Base-by-base conservation (phyloP, 225 moss, liverwort and hornwort genomes). In the Lunularia cruciata region DNA sequence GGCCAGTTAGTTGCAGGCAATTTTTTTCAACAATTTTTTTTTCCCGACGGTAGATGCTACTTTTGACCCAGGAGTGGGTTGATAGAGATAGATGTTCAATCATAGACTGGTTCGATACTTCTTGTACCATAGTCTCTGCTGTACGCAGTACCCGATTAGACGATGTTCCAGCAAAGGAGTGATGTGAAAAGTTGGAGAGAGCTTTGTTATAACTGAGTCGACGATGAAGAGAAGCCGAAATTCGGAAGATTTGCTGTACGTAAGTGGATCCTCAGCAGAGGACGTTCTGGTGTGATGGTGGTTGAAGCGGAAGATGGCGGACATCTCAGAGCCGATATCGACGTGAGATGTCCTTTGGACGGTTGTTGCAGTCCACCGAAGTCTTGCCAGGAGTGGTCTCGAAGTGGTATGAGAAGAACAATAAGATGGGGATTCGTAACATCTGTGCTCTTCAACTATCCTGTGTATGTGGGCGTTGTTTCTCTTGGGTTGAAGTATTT, bases 31-130 rank as follows among this genome's bases (percentile, higher is more conserved):
- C 32, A 55, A 60, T 69, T 73, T 73, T n/a, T n/a, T 67, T 35
- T 64, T 69, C 61, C 68, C 63, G 37, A 16, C 39, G 38, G 51
- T 48, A 48, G 78, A 38, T 46, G 34, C 31, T 5, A 63, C 60
- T 72, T 75, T 75, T 66, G 79, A 61, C 66, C 60, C 71, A 60
- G 47, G 16, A 71, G 31, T 78, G 73, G 78, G 78, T 73, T 63
- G 78, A 68, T 47, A 78, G 52, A 70, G 70, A 30, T 72, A 72
- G 37, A 72, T 63, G 47, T 72, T 33, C 36, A 58, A 36, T 35
- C 43, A 47, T 66, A 66, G 66, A 48, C 36, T 56, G 40, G 72
- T 57, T 56, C 55, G 62, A 33, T 47, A 64, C 64, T 71, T 74
- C 79, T 67, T 79, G 74, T 79, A 75, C 75, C 45, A 75, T 79